Evolutionary conservation across 163 green algal genomes (phyloP).

Genomic region (Volvox carteri): DNA sequence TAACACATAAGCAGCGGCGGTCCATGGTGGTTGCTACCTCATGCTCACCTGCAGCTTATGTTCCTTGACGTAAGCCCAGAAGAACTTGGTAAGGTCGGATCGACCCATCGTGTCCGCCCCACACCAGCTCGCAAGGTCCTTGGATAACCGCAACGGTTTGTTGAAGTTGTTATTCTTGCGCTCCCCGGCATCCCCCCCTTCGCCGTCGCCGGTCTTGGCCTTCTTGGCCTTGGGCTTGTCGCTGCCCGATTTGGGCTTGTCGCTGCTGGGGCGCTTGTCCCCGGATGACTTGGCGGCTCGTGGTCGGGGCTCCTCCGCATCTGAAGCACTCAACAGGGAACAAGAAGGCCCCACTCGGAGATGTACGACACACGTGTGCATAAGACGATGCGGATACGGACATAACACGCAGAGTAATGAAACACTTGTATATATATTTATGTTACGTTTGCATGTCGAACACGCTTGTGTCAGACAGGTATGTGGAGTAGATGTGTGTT

Average conservation of each 20-base stretch:
- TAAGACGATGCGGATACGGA: no score
- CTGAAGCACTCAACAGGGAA: no score
- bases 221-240: constrained; percentile 44
- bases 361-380: no score
- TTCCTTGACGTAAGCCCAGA: constrained; percentile 63
- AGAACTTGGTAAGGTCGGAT: constrained; percentile 70
- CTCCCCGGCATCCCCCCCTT: constrained; percentile 22
- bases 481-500: no score
- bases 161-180: constrained; percentile 51
- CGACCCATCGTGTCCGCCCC: constrained; percentile 66
- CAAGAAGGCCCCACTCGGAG: no score
- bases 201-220: constrained; percentile 11
- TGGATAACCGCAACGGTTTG: constrained; percentile 58
- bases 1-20: no score
- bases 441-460: no score
- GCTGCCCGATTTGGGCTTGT: background rate
- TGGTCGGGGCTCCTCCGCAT: background rate
- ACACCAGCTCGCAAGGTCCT: constrained; percentile 64
- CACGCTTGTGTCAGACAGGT: no score
- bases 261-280: constrained; percentile 19
- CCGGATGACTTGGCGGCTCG: constrained; percentile 2
- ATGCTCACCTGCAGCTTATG: constrained; percentile 39
- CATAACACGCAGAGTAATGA: no score
- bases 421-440: no score
- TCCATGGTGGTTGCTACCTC: no score